phyloP scores from a whole-genome alignment of 805 yeast genomes.

The Saccharomycopsis sp. region DNA sequence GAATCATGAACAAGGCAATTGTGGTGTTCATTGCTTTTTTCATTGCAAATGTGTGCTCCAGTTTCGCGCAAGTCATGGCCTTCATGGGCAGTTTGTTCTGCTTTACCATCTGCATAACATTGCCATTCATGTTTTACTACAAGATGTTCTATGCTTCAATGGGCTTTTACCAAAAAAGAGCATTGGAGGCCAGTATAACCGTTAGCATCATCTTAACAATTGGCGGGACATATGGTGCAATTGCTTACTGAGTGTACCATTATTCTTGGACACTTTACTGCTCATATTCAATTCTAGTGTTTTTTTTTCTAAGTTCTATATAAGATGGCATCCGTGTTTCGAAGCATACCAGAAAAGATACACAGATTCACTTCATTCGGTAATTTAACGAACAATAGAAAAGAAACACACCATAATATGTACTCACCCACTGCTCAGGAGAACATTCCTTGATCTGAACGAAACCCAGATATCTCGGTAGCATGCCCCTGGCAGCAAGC shows the following conservation, averaged over 20 bases:
- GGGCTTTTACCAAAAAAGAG: slow-evolving; percentile 23
- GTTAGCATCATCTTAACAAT: slow-evolving; percentile 16
- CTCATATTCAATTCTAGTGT: background rate
- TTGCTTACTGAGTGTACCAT: slow-evolving; percentile 10
- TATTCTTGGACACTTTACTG: too few relatives aligned
- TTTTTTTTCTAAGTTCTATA: too few relatives aligned
- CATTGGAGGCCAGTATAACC: slow-evolving; percentile 16
- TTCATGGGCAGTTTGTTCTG: slow-evolving; percentile 68
- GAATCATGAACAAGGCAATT: slow-evolving; percentile 15
- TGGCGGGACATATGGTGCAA: slow-evolving; percentile 19
- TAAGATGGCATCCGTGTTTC: too few relatives aligned
- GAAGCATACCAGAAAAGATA: too few relatives aligned
- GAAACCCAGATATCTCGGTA: too few relatives aligned
- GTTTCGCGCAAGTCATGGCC: slow-evolving; percentile 67
- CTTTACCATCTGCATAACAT: slow-evolving; percentile 60
- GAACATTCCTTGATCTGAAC: too few relatives aligned
- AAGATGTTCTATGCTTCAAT: slow-evolving; percentile 36
- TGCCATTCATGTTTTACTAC: slow-evolving; percentile 59
- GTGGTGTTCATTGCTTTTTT: slow-evolving; percentile 13
- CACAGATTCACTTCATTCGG: too few relatives aligned
- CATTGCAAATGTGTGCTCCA: slow-evolving; percentile 38
- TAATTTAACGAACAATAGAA: too few relatives aligned
- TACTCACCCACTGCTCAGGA: too few relatives aligned
- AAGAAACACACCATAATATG: too few relatives aligned
- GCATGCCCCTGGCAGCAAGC: too few relatives aligned